These are phyloP conservation scores for thale cress (Arabidopsis thaliana) DNA, from an alignment of 345 rosid genomes.

Conservation along the genomic window DNA sequence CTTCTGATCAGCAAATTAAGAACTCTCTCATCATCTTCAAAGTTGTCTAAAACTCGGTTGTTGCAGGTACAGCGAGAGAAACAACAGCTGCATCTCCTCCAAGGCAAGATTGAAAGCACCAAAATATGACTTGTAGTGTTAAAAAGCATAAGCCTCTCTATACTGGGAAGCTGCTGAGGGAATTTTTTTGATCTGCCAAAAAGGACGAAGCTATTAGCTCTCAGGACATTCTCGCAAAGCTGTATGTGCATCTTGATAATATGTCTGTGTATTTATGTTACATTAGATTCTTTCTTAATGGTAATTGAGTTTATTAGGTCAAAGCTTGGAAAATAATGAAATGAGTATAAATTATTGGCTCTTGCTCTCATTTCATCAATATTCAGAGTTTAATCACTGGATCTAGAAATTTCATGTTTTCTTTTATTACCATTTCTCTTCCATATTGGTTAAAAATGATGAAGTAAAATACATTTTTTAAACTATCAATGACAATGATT, in stretches of 20 bases:
- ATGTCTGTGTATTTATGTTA: slow-evolving; percentile 30
- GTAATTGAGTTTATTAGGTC: slow-evolving; percentile 12
- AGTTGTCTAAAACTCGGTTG: background rate
- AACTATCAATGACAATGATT: background rate
- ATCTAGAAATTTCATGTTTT: no score
- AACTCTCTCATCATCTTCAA: slow-evolving; percentile 20
- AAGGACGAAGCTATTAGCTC: slow-evolving; percentile 26
- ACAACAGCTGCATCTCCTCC: slow-evolving; percentile 53
- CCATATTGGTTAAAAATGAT: background rate
- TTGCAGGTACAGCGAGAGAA: slow-evolving; percentile 53
- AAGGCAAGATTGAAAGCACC: slow-evolving; percentile 54
- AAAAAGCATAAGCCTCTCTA: background rate
- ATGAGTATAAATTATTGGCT: background rate
- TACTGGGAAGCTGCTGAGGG: slow-evolving; percentile 4
- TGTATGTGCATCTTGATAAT: slow-evolving; percentile 19
- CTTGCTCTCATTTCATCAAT: background rate
- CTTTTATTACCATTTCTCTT: background rate
- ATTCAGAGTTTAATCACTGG: no score
- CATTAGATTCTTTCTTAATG: background rate
- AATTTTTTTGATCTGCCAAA: slow-evolving; percentile 36
- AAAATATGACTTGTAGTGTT: slow-evolving; percentile 35
- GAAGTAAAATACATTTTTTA: background rate
- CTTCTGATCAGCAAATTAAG: slow-evolving; percentile 4
- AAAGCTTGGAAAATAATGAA: background rate
- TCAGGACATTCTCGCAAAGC: slow-evolving; percentile 31